phyloP scores from a whole-genome alignment of 805 yeast genomes.

The Nakazawaea sp. region DNA sequence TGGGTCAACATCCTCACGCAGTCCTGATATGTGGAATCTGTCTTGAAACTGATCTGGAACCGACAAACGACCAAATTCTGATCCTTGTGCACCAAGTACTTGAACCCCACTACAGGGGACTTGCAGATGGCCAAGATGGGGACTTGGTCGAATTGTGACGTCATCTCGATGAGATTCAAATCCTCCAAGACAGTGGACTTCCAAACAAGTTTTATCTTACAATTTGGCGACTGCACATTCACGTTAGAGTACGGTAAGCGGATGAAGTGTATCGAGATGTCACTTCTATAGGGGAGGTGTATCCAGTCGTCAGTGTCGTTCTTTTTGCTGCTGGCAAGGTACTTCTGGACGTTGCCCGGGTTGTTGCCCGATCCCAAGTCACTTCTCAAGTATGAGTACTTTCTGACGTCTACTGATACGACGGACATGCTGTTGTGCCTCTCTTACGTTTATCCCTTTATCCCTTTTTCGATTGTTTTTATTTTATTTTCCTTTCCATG shows the following conservation, averaged over 20 bases:
- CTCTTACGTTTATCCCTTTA: too few species aligned
- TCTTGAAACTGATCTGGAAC: neutral
- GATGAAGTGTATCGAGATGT: constrained; percentile 6
- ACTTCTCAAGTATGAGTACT: constrained; percentile 3
- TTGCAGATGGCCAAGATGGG: neutral
- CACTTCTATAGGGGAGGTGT: constrained; percentile 9
- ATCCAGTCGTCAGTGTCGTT: constrained; percentile 1
- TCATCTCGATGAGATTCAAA: neutral
- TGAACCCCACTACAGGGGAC: neutral
- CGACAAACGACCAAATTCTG: neutral
- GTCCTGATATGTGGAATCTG: too few species aligned
- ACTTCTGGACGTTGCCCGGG: neutral
- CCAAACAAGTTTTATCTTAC: neutral
- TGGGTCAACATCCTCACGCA: too few species aligned
- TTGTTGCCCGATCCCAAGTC: neutral
- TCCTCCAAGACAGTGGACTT: neutral
- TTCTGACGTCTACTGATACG: constrained; percentile 2
- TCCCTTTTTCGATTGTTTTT: too few species aligned
- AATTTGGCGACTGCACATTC: neutral
- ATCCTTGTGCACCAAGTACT: neutral
- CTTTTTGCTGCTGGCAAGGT: too few species aligned
- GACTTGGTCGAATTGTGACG: neutral
- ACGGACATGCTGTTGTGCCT: too few species aligned
- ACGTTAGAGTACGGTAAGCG: neutral
- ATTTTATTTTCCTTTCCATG: too few species aligned